Evolutionary conservation across 1,139 yeast species (phyloP).

Genomic region (Saccharomyces hybrid): DNA sequence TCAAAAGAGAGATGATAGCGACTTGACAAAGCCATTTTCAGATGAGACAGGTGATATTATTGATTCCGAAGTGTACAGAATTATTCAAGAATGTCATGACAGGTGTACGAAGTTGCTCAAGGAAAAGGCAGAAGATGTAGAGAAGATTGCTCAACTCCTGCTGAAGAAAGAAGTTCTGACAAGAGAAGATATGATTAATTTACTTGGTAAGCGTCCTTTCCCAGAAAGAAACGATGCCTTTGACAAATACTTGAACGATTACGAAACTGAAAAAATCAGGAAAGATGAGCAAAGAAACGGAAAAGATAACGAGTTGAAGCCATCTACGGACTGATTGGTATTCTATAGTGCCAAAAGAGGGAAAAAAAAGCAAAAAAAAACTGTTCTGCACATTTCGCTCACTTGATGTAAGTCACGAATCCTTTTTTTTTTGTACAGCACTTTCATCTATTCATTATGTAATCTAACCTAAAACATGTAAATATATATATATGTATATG

Average conservation of each 20-base stretch:
- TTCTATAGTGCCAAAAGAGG: background rate
- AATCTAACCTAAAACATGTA: constrained; percentile 1
- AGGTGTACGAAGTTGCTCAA: constrained; percentile 48
- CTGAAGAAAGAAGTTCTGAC: constrained; percentile 64
- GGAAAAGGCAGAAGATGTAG: constrained; percentile 56
- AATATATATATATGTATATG: background rate
- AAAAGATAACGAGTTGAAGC: constrained; percentile 1
- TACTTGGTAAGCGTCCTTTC: constrained; percentile 70
- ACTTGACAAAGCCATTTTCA: constrained; percentile 61
- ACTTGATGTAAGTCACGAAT: background rate
- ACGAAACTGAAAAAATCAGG: constrained; percentile 22
- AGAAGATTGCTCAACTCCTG: constrained; percentile 61
- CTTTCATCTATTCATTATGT: background rate
- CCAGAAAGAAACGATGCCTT: constrained; percentile 73
- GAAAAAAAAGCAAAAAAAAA: background rate
- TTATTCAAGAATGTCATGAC: constrained; percentile 47
- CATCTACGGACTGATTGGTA: background rate
- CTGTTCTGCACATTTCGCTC: background rate
- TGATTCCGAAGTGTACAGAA: constrained; percentile 57
- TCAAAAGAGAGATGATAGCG: constrained; percentile 44
- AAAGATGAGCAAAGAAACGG: constrained; percentile 12
- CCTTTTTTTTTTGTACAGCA: background rate
- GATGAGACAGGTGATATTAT: constrained; percentile 60
- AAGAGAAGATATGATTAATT: constrained; percentile 70
- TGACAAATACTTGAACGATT: constrained; percentile 57